Conservation (phyloP, 2,329 filamentous ascomycete genomes). For the Sclerotinia borealis region DNA sequence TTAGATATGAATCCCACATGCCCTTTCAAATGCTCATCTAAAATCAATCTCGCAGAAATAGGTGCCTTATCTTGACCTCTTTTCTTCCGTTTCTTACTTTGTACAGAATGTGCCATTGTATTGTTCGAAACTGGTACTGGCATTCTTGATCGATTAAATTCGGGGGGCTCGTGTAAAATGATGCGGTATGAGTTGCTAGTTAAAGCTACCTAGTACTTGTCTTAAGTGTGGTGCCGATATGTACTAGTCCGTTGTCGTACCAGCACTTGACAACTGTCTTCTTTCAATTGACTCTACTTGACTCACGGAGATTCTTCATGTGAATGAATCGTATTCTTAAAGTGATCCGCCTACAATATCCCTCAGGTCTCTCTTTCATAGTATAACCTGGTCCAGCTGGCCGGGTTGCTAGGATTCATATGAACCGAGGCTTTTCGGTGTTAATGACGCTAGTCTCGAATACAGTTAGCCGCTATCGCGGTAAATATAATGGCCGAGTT, state of each 20-base stretch:
- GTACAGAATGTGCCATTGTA: neutral
- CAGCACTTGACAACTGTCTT: neutral
- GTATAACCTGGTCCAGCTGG: neutral
- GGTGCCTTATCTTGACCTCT: constrained; percentile 65
- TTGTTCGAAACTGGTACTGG: neutral
- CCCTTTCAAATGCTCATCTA: constrained; percentile 79
- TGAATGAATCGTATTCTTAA: neutral
- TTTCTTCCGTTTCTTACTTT: constrained; percentile 40
- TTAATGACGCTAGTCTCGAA: neutral
- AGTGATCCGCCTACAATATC: neutral
- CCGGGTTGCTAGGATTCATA: neutral
- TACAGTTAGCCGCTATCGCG: neutral
- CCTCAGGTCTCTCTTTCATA: neutral
- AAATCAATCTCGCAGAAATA: constrained; percentile 70
- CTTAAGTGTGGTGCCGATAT: neutral
- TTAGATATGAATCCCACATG: constrained; percentile 82
- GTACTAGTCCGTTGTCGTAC: neutral
- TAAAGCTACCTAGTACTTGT: neutral
- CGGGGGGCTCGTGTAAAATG: neutral
- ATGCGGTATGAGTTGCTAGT: neutral
- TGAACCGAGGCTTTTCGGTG: neutral
- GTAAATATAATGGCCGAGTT: neutral
- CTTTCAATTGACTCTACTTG: neutral
- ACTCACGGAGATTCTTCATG: neutral
- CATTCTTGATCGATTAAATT: neutral